Evolutionary conservation across 176 grass and related monocot genomes (phyloP).

Genomic region (sorghum (Sorghum bicolor)): DNA sequence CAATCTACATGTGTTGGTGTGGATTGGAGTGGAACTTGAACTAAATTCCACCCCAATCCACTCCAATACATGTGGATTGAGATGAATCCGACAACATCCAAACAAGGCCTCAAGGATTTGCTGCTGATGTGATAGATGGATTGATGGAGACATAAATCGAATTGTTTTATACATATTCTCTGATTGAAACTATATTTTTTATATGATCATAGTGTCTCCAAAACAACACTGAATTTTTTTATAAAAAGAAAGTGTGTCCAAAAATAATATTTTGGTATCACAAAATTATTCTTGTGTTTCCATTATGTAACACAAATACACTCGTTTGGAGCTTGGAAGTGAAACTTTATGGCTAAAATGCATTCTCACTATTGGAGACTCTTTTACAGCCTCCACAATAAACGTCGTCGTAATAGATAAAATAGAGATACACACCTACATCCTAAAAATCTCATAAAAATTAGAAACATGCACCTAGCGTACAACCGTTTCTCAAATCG

Average conservation of each 20-base stretch:
- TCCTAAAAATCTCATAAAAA: too few relatives aligned
- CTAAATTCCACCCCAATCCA: too few relatives aligned
- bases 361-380: neutral
- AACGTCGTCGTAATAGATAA: too few relatives aligned
- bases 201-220: neutral
- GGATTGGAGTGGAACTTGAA: too few relatives aligned
- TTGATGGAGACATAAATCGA: neutral
- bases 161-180: neutral
- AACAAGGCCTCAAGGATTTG: slow-evolving; percentile 19
- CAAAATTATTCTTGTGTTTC: neutral
- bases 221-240: neutral
- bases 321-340: too few relatives aligned
- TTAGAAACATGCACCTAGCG: too few relatives aligned
- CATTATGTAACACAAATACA: neutral
- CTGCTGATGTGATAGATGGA: slow-evolving; percentile 16
- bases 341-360: neutral
- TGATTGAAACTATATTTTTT: neutral
- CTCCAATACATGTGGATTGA: too few relatives aligned
- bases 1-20: too few relatives aligned
- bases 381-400: neutral
- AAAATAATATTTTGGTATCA: neutral
- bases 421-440: too few relatives aligned
- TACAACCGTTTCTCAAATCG: too few relatives aligned
- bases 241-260: neutral
- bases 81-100: too few relatives aligned